phyloP scores from a whole-genome alignment of 352 stramenopile genomes.

The Pythium utonaiense region DNA sequence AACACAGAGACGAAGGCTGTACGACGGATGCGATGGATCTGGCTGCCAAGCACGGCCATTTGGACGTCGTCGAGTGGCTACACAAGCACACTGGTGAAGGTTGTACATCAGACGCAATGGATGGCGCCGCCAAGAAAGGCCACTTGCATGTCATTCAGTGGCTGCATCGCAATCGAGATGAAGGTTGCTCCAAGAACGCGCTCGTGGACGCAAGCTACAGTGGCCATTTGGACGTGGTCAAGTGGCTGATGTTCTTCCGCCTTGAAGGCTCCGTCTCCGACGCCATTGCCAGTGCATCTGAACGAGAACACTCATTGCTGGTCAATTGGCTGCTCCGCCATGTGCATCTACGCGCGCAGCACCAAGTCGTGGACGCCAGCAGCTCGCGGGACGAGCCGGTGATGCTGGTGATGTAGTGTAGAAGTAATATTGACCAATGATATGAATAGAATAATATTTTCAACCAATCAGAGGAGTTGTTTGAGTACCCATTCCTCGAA shows the following conservation, averaged over 20 bases:
- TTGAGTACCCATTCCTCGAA: background rate
- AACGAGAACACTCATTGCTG: constrained; percentile 11
- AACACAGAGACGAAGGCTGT: constrained; percentile 18
- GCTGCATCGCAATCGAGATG: constrained; percentile 28
- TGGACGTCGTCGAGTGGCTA: constrained; percentile 29
- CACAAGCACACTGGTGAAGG: constrained; percentile 19
- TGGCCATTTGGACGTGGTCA: constrained; percentile 35
- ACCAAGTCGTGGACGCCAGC: background rate
- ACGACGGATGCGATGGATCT: constrained; percentile 32
- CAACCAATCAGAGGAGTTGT: background rate
- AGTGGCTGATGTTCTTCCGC: constrained; percentile 42
- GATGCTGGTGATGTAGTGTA: background rate
- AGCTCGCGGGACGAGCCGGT: background rate
- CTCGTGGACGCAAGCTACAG: constrained; percentile 36
- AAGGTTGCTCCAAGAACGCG: constrained; percentile 43
- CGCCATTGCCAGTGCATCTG: constrained; percentile 22
- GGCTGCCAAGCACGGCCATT: constrained; percentile 27
- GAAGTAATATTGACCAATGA: background rate
- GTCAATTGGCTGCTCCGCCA: constrained; percentile 19
- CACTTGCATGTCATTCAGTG: constrained; percentile 31
- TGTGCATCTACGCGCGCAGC: constrained; percentile 7
- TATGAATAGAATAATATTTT: background rate
- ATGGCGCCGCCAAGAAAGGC: constrained; percentile 24
- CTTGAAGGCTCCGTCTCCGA: constrained; percentile 26
- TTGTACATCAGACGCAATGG: constrained; percentile 27